phyloP scores from a whole-genome alignment of 768 basidiomycete genomes.

The Phlebiopsis flavidoalba region DNA sequence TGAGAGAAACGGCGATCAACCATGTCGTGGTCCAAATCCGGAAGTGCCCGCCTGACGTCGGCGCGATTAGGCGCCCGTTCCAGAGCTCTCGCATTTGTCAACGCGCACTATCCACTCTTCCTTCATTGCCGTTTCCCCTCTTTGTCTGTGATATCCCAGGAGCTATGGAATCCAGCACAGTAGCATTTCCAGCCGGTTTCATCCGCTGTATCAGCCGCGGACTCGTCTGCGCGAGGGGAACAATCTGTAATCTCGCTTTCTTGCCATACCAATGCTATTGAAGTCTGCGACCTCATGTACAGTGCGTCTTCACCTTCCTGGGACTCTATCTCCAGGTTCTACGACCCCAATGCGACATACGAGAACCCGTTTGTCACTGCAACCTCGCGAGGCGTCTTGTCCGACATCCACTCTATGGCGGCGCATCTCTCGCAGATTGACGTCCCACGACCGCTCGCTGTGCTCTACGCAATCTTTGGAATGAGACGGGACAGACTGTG shows the following conservation, averaged over 20 bases:
- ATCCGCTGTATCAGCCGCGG: background rate
- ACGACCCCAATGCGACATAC: conserved; percentile 72
- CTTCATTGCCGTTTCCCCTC: background rate
- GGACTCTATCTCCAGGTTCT: conserved; percentile 54
- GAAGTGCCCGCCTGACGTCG: background rate
- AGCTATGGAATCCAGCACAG: conserved; percentile 12
- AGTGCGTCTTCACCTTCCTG: conserved; percentile 46
- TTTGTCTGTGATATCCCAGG: background rate
- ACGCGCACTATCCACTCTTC: background rate
- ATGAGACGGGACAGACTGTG: conserved; percentile 27
- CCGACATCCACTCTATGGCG: conserved; percentile 63
- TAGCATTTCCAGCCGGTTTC: conserved; percentile 10
- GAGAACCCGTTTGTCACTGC: conserved; percentile 79
- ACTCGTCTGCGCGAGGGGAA: background rate
- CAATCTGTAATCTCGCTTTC: conserved; percentile 22
- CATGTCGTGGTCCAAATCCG: background rate
- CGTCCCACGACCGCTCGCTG: conserved; percentile 60
- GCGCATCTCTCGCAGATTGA: conserved; percentile 56
- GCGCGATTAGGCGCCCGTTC: background rate
- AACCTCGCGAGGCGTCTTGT: conserved; percentile 65
- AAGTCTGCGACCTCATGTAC: conserved; percentile 69
- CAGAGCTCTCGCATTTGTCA: background rate
- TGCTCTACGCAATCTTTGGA: conserved; percentile 53
- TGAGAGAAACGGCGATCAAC: background rate
- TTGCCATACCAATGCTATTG: conserved; percentile 53